These are phyloP conservation scores for Candida qinlingensis DNA, from an alignment of 805 yeast species.

Conservation along the genomic window DNA sequence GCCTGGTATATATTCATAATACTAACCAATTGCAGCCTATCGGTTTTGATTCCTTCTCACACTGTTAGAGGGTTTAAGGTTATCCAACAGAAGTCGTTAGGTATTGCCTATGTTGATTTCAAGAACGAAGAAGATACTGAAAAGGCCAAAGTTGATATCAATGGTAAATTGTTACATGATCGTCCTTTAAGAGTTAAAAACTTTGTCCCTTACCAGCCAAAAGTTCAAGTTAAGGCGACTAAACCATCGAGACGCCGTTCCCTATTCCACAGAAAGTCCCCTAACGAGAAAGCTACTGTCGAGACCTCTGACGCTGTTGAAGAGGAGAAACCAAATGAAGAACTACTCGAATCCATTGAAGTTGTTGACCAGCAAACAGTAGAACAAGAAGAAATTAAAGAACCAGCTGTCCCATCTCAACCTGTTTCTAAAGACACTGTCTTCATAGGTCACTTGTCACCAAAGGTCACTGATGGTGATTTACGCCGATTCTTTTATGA, in stretches of 20 bases:
- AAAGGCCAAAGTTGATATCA: slow-evolving; percentile 56
- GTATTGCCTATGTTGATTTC: slow-evolving; percentile 82
- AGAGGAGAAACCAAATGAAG: neutral
- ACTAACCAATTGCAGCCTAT: slow-evolving; percentile 16
- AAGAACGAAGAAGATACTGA: slow-evolving; percentile 57
- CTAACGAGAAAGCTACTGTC: neutral
- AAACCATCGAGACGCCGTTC: slow-evolving; percentile 12
- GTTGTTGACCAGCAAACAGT: neutral
- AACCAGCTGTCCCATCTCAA: neutral
- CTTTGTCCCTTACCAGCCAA: slow-evolving; percentile 39
- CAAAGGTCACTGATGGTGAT: slow-evolving; percentile 37
- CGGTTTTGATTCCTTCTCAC: slow-evolving; percentile 50
- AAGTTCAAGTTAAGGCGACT: slow-evolving; percentile 9
- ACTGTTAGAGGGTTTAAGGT: slow-evolving; percentile 42
- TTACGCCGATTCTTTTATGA: slow-evolving; percentile 39
- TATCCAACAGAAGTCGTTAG: slow-evolving; percentile 42
- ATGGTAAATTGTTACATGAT: slow-evolving; percentile 51
- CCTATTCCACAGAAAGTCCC: slow-evolving; percentile 5
- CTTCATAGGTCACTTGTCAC: slow-evolving; percentile 37
- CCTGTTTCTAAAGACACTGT: slow-evolving; percentile 39
- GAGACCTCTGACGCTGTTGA: neutral
- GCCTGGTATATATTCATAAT: neutral
- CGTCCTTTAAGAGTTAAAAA: slow-evolving; percentile 35
- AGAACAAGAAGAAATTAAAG: neutral
- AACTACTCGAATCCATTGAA: neutral